phyloP scores from a whole-genome alignment of 164 flowering plant species.

The Chloranthus sessilifolius region DNA sequence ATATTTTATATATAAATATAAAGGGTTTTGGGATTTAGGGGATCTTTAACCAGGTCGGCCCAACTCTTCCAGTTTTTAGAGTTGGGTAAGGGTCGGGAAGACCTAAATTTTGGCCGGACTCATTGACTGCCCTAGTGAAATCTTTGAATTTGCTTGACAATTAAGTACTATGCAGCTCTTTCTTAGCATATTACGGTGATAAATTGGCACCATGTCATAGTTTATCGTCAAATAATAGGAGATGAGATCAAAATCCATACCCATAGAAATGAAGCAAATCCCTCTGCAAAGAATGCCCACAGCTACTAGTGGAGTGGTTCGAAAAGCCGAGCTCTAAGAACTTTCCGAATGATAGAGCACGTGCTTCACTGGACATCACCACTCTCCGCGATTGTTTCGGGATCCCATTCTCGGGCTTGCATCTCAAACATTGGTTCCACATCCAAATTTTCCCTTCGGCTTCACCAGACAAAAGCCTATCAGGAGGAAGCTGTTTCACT shows the following conservation, averaged over 20 bases:
- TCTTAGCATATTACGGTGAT: no score
- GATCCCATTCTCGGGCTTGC: slow-evolving; percentile 36
- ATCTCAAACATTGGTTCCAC: slow-evolving; percentile 92
- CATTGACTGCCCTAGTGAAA: no score
- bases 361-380: slow-evolving; percentile 57
- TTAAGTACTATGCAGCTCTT: no score
- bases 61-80: no score
- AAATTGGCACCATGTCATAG: no score
- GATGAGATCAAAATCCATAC: slow-evolving; percentile 30
- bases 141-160: no score
- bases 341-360: slow-evolving; percentile 85
- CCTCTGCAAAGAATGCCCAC: slow-evolving; percentile 68
- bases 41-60: no score
- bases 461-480: slow-evolving; percentile 60
- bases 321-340: slow-evolving; percentile 85
- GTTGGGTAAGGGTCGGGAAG: no score
- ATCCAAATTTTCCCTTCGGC: slow-evolving; percentile 89
- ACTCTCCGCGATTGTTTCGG: slow-evolving; percentile 61
- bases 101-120: no score
- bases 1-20: no score
- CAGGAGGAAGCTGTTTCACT: slow-evolving; percentile 45
- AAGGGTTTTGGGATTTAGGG: no score
- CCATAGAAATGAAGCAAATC: slow-evolving; percentile 86
- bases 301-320: slow-evolving; percentile 40
- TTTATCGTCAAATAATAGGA: background rate